These are phyloP conservation scores for Agrocybe praecox DNA, from an alignment of 768 basidiomycete species.

Conservation along the genomic window DNA sequence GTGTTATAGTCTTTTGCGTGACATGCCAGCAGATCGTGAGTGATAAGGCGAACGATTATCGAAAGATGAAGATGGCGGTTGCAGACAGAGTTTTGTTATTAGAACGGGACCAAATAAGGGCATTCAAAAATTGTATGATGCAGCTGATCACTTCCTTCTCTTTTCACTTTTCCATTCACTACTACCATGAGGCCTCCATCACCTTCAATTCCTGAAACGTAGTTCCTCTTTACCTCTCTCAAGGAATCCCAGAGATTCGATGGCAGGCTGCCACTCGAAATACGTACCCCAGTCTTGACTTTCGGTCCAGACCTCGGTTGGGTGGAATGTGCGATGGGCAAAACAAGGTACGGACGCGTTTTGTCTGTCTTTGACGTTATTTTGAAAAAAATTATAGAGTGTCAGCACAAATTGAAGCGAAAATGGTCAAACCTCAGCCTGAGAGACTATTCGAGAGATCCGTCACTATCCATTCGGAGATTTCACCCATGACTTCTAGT, in stretches of 20 bases:
- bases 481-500: conserved; percentile 95
- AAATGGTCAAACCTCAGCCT: conserved; percentile 87
- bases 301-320: conserved; percentile 88
- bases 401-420: conserved; percentile 82
- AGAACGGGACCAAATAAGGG: conserved; percentile 11
- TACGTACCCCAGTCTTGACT: conserved; percentile 62
- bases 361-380: background rate
- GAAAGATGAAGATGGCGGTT: conserved; percentile 10
- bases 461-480: conserved; percentile 87
- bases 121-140: conserved; percentile 12
- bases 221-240: conserved; percentile 80
- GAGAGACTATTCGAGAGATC: conserved; percentile 93
- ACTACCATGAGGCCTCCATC: conserved; percentile 75
- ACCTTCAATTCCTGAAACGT: conserved; percentile 88
- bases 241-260: conserved; percentile 81
- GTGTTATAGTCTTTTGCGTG: conserved; percentile 90
- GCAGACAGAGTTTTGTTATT: background rate
- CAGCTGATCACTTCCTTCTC: conserved; percentile 5
- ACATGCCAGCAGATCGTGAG: conserved; percentile 94
- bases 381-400: conserved; percentile 62
- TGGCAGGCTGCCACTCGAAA: conserved; percentile 71
- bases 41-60: conserved; percentile 88
- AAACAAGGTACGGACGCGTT: conserved; percentile 67
- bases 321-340: conserved; percentile 85
- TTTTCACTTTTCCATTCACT: conserved; percentile 10